phyloP scores from a whole-genome alignment of 2,329 filamentous ascomycete species.

The Pseudogymnoascus sp. region DNA sequence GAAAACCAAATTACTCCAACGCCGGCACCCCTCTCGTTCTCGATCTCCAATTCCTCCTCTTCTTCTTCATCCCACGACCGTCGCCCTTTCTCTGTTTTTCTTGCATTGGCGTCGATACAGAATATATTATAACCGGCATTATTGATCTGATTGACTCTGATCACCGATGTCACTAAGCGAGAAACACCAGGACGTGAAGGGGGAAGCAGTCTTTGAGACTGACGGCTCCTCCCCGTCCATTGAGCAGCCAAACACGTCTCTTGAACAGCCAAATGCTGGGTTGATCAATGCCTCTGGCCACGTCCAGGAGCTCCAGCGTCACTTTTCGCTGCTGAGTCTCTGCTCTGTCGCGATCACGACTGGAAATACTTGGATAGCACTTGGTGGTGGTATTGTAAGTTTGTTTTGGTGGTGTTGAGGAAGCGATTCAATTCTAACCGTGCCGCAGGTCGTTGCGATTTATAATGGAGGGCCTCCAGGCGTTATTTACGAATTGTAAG shows the following conservation, averaged over 20 bases:
- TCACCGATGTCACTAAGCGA: not conserved
- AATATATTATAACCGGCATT: not conserved
- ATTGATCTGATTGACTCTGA: not conserved
- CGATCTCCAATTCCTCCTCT: not conserved
- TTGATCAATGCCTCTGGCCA: constrained; percentile 35
- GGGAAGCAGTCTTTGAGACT: not conserved
- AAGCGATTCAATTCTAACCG: not conserved
- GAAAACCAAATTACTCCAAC: not conserved
- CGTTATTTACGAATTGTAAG: constrained; percentile 48
- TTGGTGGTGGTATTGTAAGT: constrained; percentile 40
- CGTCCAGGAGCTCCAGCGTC: constrained; percentile 33
- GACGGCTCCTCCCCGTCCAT: not conserved
- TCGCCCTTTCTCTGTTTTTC: not conserved
- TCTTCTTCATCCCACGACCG: not conserved
- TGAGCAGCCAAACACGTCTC: not conserved
- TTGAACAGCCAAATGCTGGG: not conserved
- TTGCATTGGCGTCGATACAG: not conserved
- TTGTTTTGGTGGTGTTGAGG: constrained; percentile 21
- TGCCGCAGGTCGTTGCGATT: constrained; percentile 33
- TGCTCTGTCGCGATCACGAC: constrained; percentile 23
- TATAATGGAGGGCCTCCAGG: constrained; percentile 52
- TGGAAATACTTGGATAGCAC: constrained; percentile 37
- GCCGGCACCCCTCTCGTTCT: not conserved
- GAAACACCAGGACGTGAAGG: not conserved
- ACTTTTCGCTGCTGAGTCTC: constrained; percentile 34